Base-by-base conservation (phyloP, 306 rosid genomes). In the Cicer cuneatum region DNA sequence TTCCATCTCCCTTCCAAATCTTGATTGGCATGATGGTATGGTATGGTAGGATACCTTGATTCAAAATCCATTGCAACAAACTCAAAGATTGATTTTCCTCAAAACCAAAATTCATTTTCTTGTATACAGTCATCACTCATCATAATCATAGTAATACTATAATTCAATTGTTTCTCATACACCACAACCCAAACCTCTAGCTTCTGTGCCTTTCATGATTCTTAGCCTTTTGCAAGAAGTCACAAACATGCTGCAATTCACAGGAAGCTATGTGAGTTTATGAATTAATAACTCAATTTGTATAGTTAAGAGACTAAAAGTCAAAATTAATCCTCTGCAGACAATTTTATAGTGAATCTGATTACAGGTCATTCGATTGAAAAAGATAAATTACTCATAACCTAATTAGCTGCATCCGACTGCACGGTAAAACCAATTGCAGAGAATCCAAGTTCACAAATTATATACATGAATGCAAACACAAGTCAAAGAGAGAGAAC, bases 181-280 rank as follows among this genome's bases (percentile, higher is more conserved):
- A 58, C 81, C 89, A 86, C 88, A 88, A 4, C 87, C 93, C 81
- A 93, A 85, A 5, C 98, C 98, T 80, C 86, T 89, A 0, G 96
- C 96, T 85, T 90, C 97, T 48, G 96, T 84, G 11, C 89, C 96
- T 86, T 83, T 93, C 98, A 93, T 91, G 86, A 93, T 91, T 85
- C 97, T 93, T 59, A 93, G 72, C 75, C 91, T 88, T 79, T 89
- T 93, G 93, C 98, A 93, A 8, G 96, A 93, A 66, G 89, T 78
- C 80, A 88, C 82, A 79, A 93, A 93, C 97, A 93, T 91, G 38
- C 97, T 91, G 91, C 60, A 86, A 2, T 16, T 3, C 2, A 47
- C 76, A 54, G 60, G 38, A 73, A 45, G 1, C 24, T 38, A 24
- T 48, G 38, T 82, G 49, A 85, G 85, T 48, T 33, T 78, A 0